Evolutionary conservation across 345 rosid genomes (phyloP).

Genomic region (Clarkia xantiana): DNA sequence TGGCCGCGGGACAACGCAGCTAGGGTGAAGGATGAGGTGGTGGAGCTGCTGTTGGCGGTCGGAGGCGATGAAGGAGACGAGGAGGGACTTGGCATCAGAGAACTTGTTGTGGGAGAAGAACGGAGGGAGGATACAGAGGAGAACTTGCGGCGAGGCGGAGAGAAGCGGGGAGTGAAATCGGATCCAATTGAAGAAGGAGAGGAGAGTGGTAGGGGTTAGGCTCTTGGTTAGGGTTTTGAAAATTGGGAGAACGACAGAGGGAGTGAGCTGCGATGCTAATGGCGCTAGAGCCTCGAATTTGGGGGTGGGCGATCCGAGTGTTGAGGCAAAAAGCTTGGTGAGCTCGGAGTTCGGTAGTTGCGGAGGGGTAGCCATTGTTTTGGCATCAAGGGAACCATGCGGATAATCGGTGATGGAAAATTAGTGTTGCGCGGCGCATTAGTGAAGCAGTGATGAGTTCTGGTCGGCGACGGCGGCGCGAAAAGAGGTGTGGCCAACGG

Average conservation of each 20-base stretch:
- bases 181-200: constrained; percentile 51
- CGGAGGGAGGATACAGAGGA: constrained; percentile 45
- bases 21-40: constrained; percentile 29
- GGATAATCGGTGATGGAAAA: neutral
- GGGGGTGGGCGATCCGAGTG: constrained; percentile 21
- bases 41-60: constrained; percentile 38
- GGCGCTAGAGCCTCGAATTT: constrained; percentile 33
- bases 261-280: constrained; percentile 32
- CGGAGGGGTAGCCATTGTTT: neutral
- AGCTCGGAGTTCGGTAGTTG: constrained; percentile 3
- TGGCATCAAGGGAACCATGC: too few relatives aligned
- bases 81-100: constrained; percentile 54
- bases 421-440: too few relatives aligned
- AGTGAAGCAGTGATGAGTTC: too few relatives aligned
- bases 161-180: constrained; percentile 30
- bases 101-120: constrained; percentile 40
- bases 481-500: too few relatives aligned
- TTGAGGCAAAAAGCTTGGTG: constrained; percentile 20
- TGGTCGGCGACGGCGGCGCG: too few relatives aligned
- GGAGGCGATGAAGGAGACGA: constrained; percentile 40
- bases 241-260: constrained; percentile 35
- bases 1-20: constrained; percentile 7
- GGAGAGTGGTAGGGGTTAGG: constrained; percentile 30
- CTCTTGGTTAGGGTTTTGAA: constrained; percentile 36
- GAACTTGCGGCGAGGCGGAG: constrained; percentile 33